A percentile compares a stretch with the other conserved stretches of the same genome.
Evolutionary conservation across 257 asterid species (phyloP).

Genomic region (Nicotiana attenuata): DNA sequence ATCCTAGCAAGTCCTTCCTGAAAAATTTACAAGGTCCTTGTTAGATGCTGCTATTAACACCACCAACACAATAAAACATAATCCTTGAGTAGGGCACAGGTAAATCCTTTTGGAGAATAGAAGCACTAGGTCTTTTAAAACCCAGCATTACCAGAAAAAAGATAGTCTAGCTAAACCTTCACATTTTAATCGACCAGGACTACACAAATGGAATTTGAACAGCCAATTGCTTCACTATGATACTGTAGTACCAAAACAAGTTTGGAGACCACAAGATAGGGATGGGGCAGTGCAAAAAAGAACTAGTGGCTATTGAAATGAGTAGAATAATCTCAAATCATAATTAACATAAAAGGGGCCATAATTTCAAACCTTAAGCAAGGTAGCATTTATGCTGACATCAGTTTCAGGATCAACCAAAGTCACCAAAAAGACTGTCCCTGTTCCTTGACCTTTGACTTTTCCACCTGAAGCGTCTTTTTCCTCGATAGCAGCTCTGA

Average conservation of each 20-base stretch:
- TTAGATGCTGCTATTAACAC: neutral
- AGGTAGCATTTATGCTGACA: conserved; percentile 59
- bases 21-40: neutral
- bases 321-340: neutral
- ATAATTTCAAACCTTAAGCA: conserved; percentile 61
- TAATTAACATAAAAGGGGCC: neutral
- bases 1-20: conserved; percentile 95
- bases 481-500: conserved; percentile 70
- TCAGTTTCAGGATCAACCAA: conserved; percentile 62
- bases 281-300: neutral
- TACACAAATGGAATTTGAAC: neutral
- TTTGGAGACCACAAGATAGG: neutral
- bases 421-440: conserved; percentile 64
- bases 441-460: conserved; percentile 97
- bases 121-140: neutral
- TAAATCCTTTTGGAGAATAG: neutral
- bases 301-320: neutral
- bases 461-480: conserved; percentile 89
- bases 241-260: neutral
- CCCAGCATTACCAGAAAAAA: neutral
- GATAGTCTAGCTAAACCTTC: neutral
- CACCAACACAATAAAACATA: neutral
- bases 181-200: neutral
- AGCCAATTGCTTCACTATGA: neutral
- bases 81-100: neutral